phyloP scores from a whole-genome alignment of 164 flowering plant genomes.

The Vitis amurensis region DNA sequence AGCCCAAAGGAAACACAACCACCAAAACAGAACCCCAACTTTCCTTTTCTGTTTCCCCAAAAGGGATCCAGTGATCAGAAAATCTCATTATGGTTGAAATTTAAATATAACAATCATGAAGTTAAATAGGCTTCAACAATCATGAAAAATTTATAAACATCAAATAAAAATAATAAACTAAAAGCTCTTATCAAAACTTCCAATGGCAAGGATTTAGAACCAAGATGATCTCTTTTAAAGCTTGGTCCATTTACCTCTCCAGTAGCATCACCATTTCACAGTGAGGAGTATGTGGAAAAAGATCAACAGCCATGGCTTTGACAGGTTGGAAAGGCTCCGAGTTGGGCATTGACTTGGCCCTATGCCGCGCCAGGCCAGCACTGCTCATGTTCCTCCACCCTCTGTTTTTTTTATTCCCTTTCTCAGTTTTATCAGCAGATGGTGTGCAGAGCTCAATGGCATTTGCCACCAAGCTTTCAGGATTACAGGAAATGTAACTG shows the following conservation, averaged over 20 bases:
- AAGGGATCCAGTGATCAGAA: not conserved
- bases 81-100: not conserved
- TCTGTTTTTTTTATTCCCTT: conserved; percentile 57
- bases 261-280: conserved; percentile 94
- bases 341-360: conserved; percentile 87
- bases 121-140: not conserved
- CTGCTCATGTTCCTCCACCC: conserved; percentile 90
- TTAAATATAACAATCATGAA: not conserved
- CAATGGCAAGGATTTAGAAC: not conserved
- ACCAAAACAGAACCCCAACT: too few species aligned
- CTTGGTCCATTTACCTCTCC: conserved; percentile 54
- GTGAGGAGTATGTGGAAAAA: conserved; percentile 86
- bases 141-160: not conserved
- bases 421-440: conserved; percentile 56
- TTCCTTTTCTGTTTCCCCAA: too few species aligned
- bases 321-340: conserved; percentile 90
- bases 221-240: not conserved
- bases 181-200: not conserved
- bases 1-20: too few species aligned
- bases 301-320: conserved; percentile 90
- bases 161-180: not conserved
- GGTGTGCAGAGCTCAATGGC: conserved; percentile 92
- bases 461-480: conserved; percentile 89
- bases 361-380: conserved; percentile 86
- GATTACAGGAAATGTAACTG: conserved; percentile 96